Evolutionary conservation across 495 filamentous ascomycete genomes (phyloP), one percentile per base, ranked within the genome.

Genomic region (Aspergillus sparsus): DNA sequence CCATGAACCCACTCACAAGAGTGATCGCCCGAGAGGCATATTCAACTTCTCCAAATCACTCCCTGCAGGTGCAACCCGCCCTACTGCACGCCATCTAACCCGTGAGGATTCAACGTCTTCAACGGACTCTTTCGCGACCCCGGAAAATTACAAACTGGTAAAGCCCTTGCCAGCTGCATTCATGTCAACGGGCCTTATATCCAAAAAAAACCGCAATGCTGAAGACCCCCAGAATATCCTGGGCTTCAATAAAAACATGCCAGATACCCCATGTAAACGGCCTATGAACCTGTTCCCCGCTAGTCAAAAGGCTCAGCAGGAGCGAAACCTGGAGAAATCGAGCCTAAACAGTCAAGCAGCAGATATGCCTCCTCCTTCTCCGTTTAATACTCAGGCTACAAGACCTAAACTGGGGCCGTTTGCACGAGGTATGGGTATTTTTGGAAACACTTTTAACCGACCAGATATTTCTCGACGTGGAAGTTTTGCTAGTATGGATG

Each of bases 251-350:
- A 82, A 81, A 58, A 73, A 76, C 35, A 90, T 94, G 82, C 94
- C 95, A 0, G 94, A 98, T 68, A 98, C 94, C 13, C 94, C 94
- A 7, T 98, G 94, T 75, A 98, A 98, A 79, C 87, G 91, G 65
- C 83, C 84, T 32, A 76, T 79, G 47, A 86, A 85, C 70, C 68
- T 86, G 54, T 86, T 89, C 71, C 74, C 85, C 50, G 83, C 88
- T 15, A 83, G 81, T 27, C 82, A 86, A 3, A 82, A 83, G 12
- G 69, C 74, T 5, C 65, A 82, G 13, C 78, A 80, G 0, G 81
- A 85, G 16, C 83, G 82, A 58, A 75, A 82, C 0, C 77, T 87
- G 36, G 77, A 78, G 34, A 81, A 78, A 66, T 71, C 83, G 39
- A 74, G 76, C 39, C 73, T 85, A 41, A 77, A 80, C 37, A 78